phyloP scores from a whole-genome alignment of 208 protist genomes.

The Vickermania ingenoplastis region DNA sequence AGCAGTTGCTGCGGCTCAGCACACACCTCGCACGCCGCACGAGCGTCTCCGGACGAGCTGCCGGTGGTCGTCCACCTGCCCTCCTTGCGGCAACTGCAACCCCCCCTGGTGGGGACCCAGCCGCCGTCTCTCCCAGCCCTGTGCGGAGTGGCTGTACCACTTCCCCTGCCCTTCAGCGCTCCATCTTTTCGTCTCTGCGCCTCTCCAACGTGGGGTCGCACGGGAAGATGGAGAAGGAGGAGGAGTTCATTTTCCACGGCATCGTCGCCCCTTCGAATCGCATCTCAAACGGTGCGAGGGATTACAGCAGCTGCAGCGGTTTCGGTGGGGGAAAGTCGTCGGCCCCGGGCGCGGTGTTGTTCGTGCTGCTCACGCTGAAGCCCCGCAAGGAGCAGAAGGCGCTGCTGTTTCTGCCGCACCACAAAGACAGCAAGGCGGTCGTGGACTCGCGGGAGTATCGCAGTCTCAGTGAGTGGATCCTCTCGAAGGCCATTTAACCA shows the following conservation, averaged over 20 bases:
- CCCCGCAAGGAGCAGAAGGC: neutral
- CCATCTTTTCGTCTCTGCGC: neutral
- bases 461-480: constrained; percentile 33
- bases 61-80: neutral
- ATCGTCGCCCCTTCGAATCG: neutral
- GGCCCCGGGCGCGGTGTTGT: neutral
- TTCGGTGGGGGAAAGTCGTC: neutral
- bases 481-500: constrained; percentile 26
- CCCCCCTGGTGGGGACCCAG: too few relatives aligned
- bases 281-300: too few relatives aligned
- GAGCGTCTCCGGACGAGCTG: neutral
- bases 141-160: neutral
- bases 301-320: too few relatives aligned
- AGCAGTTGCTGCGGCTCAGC: constrained; percentile 2
- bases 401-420: neutral
- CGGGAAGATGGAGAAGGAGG: neutral
- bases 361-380: neutral
- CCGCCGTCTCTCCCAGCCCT: neutral
- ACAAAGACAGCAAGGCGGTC: constrained; percentile 10
- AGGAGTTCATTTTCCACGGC: neutral
- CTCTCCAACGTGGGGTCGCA: neutral
- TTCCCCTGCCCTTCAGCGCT: too few relatives aligned
- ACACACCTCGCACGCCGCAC: neutral
- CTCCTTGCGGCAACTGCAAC: neutral
- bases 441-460: constrained; percentile 9